These are phyloP conservation scores for Ochetophila trinervis DNA, from an alignment of 306 rosid genomes.

Conservation along the genomic window DNA sequence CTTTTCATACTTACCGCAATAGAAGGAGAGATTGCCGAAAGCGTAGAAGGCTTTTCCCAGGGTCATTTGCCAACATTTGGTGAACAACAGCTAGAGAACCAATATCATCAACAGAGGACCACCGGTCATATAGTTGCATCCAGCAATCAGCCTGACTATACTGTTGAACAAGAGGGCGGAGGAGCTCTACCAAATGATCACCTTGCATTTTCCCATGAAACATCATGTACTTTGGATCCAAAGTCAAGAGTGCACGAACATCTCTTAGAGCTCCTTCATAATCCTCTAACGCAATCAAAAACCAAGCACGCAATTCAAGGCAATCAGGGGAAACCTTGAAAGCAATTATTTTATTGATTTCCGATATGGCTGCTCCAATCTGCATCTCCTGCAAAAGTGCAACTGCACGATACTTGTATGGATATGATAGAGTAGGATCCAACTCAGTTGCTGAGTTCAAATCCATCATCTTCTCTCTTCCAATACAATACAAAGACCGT, in stretches of 20 bases:
- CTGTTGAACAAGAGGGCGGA: constrained; percentile 59
- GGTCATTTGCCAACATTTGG: constrained; percentile 80
- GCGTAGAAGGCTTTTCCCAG: constrained; percentile 73
- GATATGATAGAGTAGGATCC: constrained; percentile 78
- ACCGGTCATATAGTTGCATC: constrained; percentile 74
- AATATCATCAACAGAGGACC: constrained; percentile 89
- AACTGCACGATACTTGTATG: constrained; percentile 75
- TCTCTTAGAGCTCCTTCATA: constrained; percentile 78
- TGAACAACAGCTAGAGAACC: constrained; percentile 86
- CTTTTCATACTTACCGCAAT: constrained; percentile 50
- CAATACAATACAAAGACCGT: constrained; percentile 69
- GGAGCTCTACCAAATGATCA: constrained; percentile 63
- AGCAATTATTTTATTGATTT: constrained; percentile 66
- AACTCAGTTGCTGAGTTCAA: constrained; percentile 66
- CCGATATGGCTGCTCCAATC: constrained; percentile 58
- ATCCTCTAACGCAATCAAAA: constrained; percentile 63
- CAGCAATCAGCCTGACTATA: constrained; percentile 88
- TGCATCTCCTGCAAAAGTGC: constrained; percentile 54
- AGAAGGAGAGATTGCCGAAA: constrained; percentile 88
- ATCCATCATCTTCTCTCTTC: constrained; percentile 76
- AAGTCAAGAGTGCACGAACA: constrained; percentile 75
- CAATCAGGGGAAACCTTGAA: constrained; percentile 81
- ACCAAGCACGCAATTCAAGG: constrained; percentile 90
- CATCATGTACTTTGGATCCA: constrained; percentile 76
- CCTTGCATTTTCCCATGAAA: constrained; percentile 68